phyloP scores from a whole-genome alignment of 202 grass and related monocot genomes.

The Zoysia matrella region DNA sequence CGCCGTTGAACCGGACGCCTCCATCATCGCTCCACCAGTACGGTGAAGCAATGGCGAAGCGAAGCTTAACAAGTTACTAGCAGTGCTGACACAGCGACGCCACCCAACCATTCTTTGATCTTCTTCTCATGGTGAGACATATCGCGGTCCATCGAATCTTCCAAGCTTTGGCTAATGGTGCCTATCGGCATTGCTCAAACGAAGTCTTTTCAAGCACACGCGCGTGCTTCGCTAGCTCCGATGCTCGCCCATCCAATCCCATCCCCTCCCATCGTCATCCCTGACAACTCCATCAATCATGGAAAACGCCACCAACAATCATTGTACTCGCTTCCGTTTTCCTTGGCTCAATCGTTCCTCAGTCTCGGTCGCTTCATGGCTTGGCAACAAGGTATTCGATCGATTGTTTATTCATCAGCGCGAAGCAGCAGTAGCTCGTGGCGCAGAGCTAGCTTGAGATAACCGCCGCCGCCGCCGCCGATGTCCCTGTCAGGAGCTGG shows the following conservation, averaged over 20 bases:
- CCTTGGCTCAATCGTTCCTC: neutral
- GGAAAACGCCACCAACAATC: neutral
- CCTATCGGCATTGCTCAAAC: neutral
- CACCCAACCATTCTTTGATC: neutral
- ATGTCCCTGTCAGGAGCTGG: conserved; percentile 7
- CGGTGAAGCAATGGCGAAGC: too few relatives aligned
- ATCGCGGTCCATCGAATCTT: neutral
- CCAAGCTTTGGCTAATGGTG: too few relatives aligned
- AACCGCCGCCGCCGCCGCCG: neutral
- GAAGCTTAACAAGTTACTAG: too few relatives aligned
- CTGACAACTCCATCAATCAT: conserved; percentile 21
- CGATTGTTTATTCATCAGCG: neutral
- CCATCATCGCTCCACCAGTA: too few relatives aligned
- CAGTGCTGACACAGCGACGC: neutral
- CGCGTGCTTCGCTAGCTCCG: neutral
- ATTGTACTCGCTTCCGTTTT: neutral
- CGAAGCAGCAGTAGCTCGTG: neutral
- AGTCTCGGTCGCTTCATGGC: neutral
- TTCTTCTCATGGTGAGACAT: neutral
- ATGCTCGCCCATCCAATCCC: neutral
- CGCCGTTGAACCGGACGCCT: neutral
- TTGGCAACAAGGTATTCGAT: neutral
- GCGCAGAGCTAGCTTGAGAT: neutral
- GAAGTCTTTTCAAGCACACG: neutral
- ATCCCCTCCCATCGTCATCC: neutral